A percentile compares a stretch with the other conserved stretches of the same genome.
phyloP scores from a whole-genome alignment of 2,329 filamentous ascomycete species.

The Penicillium aurantiogriseum region DNA sequence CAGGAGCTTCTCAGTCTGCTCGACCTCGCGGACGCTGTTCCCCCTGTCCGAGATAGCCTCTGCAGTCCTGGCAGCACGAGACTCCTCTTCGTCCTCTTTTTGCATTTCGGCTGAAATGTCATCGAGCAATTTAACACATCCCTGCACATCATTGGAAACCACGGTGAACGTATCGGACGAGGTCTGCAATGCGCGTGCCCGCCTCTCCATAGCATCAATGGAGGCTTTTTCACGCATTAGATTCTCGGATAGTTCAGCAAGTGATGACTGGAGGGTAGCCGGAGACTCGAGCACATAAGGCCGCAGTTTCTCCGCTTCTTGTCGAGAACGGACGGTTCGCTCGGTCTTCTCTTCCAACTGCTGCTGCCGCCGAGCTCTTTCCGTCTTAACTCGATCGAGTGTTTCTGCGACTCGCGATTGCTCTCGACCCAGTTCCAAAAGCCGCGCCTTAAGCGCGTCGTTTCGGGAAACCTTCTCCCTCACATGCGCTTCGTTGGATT shows the following conservation, averaged over 20 bases:
- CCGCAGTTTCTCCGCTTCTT: slow-evolving; percentile 83
- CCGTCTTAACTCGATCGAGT: slow-evolving; percentile 76
- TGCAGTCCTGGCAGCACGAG: slow-evolving; percentile 73
- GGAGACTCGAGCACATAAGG: slow-evolving; percentile 92
- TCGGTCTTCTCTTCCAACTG: slow-evolving; percentile 52
- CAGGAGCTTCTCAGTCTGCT: slow-evolving; percentile 79
- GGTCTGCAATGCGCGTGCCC: slow-evolving; percentile 86
- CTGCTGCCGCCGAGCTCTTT: slow-evolving; percentile 73
- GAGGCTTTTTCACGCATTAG: slow-evolving; percentile 75
- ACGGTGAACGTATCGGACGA: slow-evolving; percentile 85
- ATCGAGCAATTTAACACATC: slow-evolving; percentile 83
- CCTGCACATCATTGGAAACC: slow-evolving; percentile 78
- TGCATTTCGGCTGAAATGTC: slow-evolving; percentile 80
- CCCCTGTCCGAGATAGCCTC: slow-evolving; percentile 85
- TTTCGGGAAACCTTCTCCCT: slow-evolving; percentile 83
- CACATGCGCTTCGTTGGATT: slow-evolving; percentile 76
- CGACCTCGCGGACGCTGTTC: slow-evolving; percentile 87
- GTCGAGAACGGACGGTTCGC: slow-evolving; percentile 63
- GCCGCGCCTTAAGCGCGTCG: slow-evolving; percentile 76
- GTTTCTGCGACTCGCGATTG: slow-evolving; percentile 82
- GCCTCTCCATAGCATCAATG: slow-evolving; percentile 82
- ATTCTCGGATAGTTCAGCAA: slow-evolving; percentile 78
- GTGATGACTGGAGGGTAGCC: slow-evolving; percentile 72
- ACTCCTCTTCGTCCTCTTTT: slow-evolving; percentile 88
- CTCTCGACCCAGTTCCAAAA: slow-evolving; percentile 75